A percentile compares a stretch with the other conserved stretches of the same genome.
Conservation (phyloP, 2,329 filamentous ascomycete genomes). For the Amphichorda felina region DNA sequence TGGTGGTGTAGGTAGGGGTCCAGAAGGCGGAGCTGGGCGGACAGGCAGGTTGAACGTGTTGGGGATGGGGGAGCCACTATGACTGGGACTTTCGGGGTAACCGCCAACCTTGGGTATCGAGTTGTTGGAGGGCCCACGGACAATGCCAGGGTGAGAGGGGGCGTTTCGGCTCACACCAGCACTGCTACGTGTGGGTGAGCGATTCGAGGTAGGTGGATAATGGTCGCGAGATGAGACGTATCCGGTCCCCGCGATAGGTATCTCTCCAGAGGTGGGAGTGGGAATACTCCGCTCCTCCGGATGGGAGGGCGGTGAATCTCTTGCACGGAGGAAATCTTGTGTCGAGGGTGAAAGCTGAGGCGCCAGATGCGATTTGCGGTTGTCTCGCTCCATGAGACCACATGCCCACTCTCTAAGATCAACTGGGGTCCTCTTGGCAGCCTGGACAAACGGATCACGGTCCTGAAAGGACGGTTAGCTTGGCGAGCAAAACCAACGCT, state of each 20-base stretch:
- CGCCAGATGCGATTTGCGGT: conserved; percentile 86
- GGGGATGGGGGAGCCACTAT: conserved; percentile 18
- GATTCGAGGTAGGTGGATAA: conserved; percentile 24
- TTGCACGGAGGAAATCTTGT: conserved; percentile 58
- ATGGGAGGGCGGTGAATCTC: conserved; percentile 35
- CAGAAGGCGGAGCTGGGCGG: conserved; percentile 47
- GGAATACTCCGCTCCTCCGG: conserved; percentile 32
- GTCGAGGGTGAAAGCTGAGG: conserved; percentile 70
- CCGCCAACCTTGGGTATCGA: conserved; percentile 36
- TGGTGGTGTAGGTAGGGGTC: conserved; percentile 48
- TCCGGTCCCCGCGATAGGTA: conserved; percentile 48
- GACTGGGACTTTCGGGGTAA: conserved; percentile 23
- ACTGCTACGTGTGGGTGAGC: conserved; percentile 41
- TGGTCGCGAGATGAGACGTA: conserved; percentile 43
- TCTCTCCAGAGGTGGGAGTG: conserved; percentile 62
- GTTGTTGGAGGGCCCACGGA: conserved; percentile 37
- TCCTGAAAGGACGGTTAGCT: conserved; percentile 42
- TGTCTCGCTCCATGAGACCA: conserved; percentile 86
- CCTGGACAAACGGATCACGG: conserved; percentile 86
- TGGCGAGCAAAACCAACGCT: background rate
- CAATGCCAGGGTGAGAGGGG: conserved; percentile 36
- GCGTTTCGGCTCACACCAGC: conserved; percentile 28
- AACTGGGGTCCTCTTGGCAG: conserved; percentile 91
- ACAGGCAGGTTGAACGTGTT: conserved; percentile 52
- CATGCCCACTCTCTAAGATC: conserved; percentile 90